These are phyloP conservation scores for Cardamine resedifolia DNA, from an alignment of 345 rosid species.

Conservation along the genomic window DNA sequence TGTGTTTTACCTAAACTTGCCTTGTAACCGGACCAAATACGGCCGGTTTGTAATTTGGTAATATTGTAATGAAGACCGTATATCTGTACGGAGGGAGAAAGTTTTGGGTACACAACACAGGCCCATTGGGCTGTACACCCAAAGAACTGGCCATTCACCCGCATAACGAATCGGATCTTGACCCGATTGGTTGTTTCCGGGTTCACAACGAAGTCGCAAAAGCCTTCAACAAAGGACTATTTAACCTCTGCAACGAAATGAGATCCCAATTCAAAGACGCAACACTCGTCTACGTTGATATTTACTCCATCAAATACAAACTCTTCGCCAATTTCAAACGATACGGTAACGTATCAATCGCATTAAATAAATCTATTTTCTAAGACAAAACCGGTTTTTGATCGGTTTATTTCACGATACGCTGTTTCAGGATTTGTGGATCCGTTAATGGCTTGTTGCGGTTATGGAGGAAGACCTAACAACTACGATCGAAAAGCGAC, in stretches of 20 bases:
- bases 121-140: slow-evolving; percentile 73
- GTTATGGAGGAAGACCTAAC: slow-evolving; percentile 55
- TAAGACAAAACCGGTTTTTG: background rate
- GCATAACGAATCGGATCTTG: slow-evolving; percentile 42
- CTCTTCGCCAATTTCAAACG: slow-evolving; percentile 44
- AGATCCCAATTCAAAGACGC: slow-evolving; percentile 43
- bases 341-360: slow-evolving; percentile 39
- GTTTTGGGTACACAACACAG: slow-evolving; percentile 68
- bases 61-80: slow-evolving; percentile 35
- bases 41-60: background rate
- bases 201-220: slow-evolving; percentile 56
- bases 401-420: background rate
- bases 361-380: background rate
- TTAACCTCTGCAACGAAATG: slow-evolving; percentile 44
- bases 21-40: background rate
- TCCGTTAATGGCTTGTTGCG: slow-evolving; percentile 58
- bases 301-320: slow-evolving; percentile 55
- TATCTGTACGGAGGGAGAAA: slow-evolving; percentile 59
- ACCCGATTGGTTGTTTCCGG: slow-evolving; percentile 57
- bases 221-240: slow-evolving; percentile 49
- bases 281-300: slow-evolving; percentile 56
- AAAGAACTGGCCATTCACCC: slow-evolving; percentile 44
- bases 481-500: slow-evolving; percentile 43
- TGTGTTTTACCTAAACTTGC: background rate
- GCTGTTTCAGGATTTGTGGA: slow-evolving; percentile 50